Evolutionary conservation across 1,139 yeast species (phyloP).

Genomic region (Candida albicans): DNA sequence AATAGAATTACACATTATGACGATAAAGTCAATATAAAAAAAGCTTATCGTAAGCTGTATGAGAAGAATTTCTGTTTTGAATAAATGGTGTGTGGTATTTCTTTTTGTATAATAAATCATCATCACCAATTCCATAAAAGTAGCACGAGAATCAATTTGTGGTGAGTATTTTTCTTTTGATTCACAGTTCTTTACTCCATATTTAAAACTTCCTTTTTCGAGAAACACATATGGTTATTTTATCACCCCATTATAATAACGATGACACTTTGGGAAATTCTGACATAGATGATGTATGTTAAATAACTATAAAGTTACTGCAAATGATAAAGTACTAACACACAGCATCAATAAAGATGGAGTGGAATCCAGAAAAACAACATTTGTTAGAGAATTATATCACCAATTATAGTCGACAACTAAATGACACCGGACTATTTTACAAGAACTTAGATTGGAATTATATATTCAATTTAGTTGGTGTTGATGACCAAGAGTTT

Average conservation of each 20-base stretch:
- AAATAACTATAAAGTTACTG: neutral
- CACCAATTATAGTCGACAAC: conserved; percentile 11
- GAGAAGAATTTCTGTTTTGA: too few relatives aligned
- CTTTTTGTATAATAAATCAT: too few relatives aligned
- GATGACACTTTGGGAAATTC: neutral
- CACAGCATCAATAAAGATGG: conserved; percentile 11
- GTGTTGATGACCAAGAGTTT: conserved; percentile 20
- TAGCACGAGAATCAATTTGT: neutral
- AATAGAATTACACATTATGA: too few relatives aligned
- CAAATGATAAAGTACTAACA: neutral
- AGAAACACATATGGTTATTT: neutral
- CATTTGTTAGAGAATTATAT: conserved; percentile 18
- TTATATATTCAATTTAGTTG: conserved; percentile 15
- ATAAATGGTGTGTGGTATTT: too few relatives aligned
- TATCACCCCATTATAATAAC: neutral
- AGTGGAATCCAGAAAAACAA: conserved; percentile 23
- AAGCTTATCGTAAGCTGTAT: too few relatives aligned
- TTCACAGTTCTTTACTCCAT: neutral
- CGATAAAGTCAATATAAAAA: too few relatives aligned
- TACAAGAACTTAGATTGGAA: conserved; percentile 22
- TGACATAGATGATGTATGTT: conserved; percentile 4
- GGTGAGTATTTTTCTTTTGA: neutral
- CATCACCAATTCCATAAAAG: too few relatives aligned
- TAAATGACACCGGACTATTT: conserved; percentile 17
- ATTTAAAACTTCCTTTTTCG: neutral